These are phyloP conservation scores for Lactuca sativa DNA, from an alignment of 129 eudicot genomes.

Conservation along the genomic window DNA sequence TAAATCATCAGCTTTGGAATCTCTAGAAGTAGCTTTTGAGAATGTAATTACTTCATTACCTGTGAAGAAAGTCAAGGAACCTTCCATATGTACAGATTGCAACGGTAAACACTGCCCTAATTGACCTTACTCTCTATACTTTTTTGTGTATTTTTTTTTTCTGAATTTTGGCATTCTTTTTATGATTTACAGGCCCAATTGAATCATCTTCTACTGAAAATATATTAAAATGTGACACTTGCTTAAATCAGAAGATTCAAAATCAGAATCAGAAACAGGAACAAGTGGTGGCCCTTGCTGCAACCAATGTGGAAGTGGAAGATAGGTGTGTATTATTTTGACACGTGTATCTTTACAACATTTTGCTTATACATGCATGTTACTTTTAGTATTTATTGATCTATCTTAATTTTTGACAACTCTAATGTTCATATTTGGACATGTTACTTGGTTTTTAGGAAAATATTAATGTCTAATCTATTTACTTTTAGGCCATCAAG, in stretches of 20 bases:
- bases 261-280: not conserved
- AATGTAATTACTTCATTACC: conserved; percentile 73
- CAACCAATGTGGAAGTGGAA: conserved; percentile 29
- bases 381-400: conserved; percentile 8
- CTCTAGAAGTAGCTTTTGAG: conserved; percentile 57
- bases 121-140: not conserved
- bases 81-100: conserved; percentile 57
- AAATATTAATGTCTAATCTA: not conserved
- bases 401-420: not conserved
- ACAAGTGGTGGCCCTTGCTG: conserved; percentile 20
- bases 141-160: conserved; percentile 1
- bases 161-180: conserved; percentile 11
- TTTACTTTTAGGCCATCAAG: conserved; percentile 36
- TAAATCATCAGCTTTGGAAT: conserved; percentile 43
- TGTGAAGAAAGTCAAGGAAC: conserved; percentile 50
- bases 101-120: conserved; percentile 39
- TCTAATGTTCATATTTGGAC: not conserved
- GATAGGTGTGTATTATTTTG: conserved; percentile 29
- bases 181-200: conserved; percentile 22
- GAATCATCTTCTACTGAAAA: conserved; percentile 25
- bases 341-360: not conserved
- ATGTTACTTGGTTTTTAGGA: too few species aligned
- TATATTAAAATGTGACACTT: conserved; percentile 31
- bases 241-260: not conserved
- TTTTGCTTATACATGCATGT: not conserved